Percentiles rank a stretch among this genome's conserved stretches.
Evolutionary conservation across 2,329 filamentous ascomycete genomes (phyloP).

Genomic region (Leptographium flavum): DNA sequence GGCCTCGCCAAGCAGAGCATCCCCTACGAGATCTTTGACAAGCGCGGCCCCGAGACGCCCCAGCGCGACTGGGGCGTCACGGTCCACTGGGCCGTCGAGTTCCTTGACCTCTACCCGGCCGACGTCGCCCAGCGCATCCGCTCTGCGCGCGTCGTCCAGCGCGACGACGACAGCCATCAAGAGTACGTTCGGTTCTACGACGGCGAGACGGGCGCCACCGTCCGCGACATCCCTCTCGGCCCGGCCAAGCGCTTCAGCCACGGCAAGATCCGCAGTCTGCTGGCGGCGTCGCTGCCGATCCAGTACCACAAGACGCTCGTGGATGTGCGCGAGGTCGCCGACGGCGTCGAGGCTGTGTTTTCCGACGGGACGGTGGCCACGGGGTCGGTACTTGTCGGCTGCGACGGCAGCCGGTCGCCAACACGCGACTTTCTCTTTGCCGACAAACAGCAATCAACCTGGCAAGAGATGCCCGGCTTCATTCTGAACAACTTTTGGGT

Average conservation of each 20-base stretch:
- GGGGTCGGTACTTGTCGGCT: constrained; percentile 1
- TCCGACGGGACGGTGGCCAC: neutral
- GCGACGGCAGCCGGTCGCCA: constrained; percentile 2
- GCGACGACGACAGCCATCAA: constrained; percentile 1
- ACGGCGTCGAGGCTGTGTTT: constrained; percentile 2
- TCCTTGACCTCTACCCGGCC: constrained; percentile 1
- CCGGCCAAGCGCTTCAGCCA: constrained; percentile 5
- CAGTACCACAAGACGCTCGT: constrained; percentile 2
- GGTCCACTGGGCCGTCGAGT: constrained; percentile 2
- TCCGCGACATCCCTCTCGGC: constrained; percentile 2
- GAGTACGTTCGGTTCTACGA: constrained; percentile 2
- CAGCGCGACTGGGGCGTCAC: constrained; percentile 4
- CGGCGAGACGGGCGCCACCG: neutral
- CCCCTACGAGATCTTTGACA: constrained; percentile 2
- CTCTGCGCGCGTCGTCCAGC: constrained; percentile 1
- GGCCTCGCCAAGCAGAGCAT: constrained; percentile 2
- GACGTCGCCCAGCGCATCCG: neutral
- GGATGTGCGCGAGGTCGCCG: neutral
- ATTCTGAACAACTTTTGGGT: constrained; percentile 5
- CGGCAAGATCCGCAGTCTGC: constrained; percentile 1
- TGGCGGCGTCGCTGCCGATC: constrained; percentile 2
- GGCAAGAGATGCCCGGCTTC: constrained; percentile 1
- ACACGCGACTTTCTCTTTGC: neutral
- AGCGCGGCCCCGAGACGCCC: constrained; percentile 1
- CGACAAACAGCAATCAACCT: neutral